Evolutionary conservation across 306 rosid species (phyloP).

Genomic region (Fagus sylvatica): DNA sequence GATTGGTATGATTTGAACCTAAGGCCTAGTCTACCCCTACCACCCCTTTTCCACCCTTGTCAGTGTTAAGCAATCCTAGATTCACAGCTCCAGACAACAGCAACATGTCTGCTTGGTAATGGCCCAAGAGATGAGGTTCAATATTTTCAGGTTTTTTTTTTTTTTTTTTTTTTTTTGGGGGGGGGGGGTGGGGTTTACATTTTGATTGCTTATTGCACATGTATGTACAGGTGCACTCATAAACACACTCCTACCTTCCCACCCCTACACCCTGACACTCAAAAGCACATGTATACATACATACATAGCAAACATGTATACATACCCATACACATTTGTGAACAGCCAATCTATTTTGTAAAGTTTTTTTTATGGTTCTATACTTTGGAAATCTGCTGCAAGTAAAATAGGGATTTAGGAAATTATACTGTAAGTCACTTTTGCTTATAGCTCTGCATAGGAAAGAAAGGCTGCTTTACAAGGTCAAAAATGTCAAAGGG

Average conservation of each 20-base stretch:
- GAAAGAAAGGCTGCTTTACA: not conserved
- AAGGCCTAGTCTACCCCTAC: not conserved
- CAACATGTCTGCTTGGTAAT: not conserved
- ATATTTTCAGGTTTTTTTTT: not conserved
- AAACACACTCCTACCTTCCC: not conserved
- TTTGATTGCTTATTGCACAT: not conserved
- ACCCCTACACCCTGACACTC: not conserved
- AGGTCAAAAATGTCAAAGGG: not conserved
- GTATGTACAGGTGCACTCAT: too few species aligned
- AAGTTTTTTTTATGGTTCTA: not conserved
- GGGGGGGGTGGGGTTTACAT: too few species aligned
- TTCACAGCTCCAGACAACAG: not conserved
- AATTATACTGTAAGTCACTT: not conserved
- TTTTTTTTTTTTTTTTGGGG: not conserved
- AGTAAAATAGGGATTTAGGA: not conserved
- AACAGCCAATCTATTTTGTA: slow-evolving; percentile 4
- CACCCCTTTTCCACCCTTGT: not conserved
- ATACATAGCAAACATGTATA: not conserved
- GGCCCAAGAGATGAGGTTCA: not conserved
- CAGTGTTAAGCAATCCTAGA: not conserved
- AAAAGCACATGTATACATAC: not conserved
- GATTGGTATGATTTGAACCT: not conserved
- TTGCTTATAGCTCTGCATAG: not conserved
- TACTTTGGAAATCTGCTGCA: slow-evolving; percentile 4
- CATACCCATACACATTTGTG: not conserved